Conservation (phyloP, 176 grass and related monocot genomes). For the Carex scoparia region DNA sequence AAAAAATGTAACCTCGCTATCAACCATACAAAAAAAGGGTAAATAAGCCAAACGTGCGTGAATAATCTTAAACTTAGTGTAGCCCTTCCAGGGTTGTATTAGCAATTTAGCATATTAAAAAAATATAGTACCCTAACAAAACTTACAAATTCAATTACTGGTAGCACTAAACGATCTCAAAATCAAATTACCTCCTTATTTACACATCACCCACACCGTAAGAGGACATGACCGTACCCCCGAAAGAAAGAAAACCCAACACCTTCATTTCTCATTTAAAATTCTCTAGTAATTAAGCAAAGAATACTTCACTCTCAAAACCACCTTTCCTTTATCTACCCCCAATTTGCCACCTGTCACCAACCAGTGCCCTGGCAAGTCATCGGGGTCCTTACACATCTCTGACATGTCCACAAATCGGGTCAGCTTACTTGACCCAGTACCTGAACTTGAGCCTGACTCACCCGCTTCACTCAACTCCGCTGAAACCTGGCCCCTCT, state of each 20-base stretch:
- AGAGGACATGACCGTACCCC: neutral
- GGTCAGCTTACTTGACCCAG: constrained; percentile 12
- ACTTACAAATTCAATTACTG: constrained; percentile 13
- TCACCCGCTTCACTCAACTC: constrained; percentile 8
- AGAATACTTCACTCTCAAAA: constrained; percentile 54
- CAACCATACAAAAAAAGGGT: neutral
- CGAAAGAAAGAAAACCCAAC: neutral
- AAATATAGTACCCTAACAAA: neutral
- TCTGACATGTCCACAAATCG: constrained; percentile 61
- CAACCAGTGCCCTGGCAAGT: constrained; percentile 63
- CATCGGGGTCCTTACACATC: constrained; percentile 51
- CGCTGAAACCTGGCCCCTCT: neutral
- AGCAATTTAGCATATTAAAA: neutral
- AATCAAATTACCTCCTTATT: constrained; percentile 8
- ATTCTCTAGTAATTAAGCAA: constrained; percentile 50
- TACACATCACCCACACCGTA: neutral
- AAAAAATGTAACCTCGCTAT: neutral
- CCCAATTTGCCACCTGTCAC: constrained; percentile 55
- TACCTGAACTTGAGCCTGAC: constrained; percentile 21
- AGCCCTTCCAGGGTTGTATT: neutral
- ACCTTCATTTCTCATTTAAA: neutral
- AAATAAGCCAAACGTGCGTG: neutral
- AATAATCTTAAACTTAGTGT: neutral
- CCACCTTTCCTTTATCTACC: constrained; percentile 49
- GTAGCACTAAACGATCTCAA: neutral